Evolutionary conservation across 139 green algal species (phyloP), one percentile per base, ranked within the genome.

Genomic region (Chlorella vulgaris): DNA sequence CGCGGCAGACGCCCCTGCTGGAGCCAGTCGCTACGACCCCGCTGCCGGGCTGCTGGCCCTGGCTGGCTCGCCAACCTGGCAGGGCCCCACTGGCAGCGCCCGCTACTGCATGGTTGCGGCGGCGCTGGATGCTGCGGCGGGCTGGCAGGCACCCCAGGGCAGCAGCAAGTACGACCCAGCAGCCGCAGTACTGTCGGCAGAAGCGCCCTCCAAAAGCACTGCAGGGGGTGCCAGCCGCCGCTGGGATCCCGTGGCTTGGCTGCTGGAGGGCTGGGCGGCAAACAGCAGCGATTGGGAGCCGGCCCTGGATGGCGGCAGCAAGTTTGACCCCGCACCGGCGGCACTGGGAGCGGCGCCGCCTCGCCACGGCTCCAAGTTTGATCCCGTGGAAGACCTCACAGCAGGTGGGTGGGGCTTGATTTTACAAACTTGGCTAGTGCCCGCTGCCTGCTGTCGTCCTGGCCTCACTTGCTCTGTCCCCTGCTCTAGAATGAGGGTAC

Each of bases 61-160:
- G 35, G 73, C 53, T 4, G 35, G 53, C 33, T 79, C 73, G 6
- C 36, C 65, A 3, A 53, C 67, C 35, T 79, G 73, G 73, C 51
- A 53, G 73, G 73, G 73, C 22, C 73, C 73, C 73, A 51, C 73
- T 1, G 73, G 73, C 42, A 50, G 73, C 47, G 35, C 47, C 47
- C 58, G 58, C 42, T 78, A 78, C 28, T 55, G 40, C 68, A 58
- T 66, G 70, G 47, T 76, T 6, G 51, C 53, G 53, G 73, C 38
- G 3, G 73, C 73, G 22, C 73, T 79, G 51, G 73, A 79, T 39
- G 51, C 51, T 1, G 73, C 73, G 2, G 73, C 73, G 7, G 73
- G 73, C 31, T 79, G 73, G 73, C 35, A 79, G 73, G 53, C 53
- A 4, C 73, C 73, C 51, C 8, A 63, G 8, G 73, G 73, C 13